These are phyloP conservation scores for Mucor irregularis DNA, from an alignment of 371 early-diverging fungal genomes.

Conservation along the genomic window DNA sequence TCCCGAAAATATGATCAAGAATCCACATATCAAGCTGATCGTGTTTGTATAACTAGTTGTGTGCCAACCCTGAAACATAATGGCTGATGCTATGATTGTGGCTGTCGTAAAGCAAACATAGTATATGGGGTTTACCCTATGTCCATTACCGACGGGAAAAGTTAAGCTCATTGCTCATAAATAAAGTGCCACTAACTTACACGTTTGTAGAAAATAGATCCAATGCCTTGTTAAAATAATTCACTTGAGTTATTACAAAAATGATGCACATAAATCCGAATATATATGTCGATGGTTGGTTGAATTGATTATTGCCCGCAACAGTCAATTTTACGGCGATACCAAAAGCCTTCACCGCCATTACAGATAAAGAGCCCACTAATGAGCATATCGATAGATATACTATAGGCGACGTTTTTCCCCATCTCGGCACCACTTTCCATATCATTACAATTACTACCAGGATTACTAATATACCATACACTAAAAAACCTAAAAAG, in stretches of 20 bases:
- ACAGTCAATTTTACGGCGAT: conserved; percentile 89
- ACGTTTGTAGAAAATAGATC: conserved; percentile 86
- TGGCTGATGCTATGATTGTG: conserved; percentile 86
- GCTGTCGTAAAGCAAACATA: conserved; percentile 92
- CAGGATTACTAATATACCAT: conserved; percentile 63
- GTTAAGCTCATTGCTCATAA: too few species aligned
- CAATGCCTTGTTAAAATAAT: conserved; percentile 96
- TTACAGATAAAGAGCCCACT: conserved; percentile 87
- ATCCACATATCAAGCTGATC: conserved; percentile 83
- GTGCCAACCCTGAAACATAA: conserved; percentile 88
- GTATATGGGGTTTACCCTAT: conserved; percentile 84
- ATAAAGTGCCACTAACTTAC: too few species aligned
- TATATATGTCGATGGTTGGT: conserved; percentile 83
- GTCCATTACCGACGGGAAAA: background rate
- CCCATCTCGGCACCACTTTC: conserved; percentile 75
- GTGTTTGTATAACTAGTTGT: conserved; percentile 71
- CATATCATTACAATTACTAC: conserved; percentile 73
- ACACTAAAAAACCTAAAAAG: conserved; percentile 33
- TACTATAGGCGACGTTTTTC: conserved; percentile 77
- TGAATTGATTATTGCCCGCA: conserved; percentile 84
- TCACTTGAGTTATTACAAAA: conserved; percentile 86
- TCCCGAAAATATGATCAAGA: conserved; percentile 89
- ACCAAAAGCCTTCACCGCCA: conserved; percentile 90
- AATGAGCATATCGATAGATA: conserved; percentile 87
- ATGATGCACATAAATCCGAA: conserved; percentile 73